Evolutionary conservation across 805 yeast genomes (phyloP).

Genomic region (Wickerhamiella shivajii): DNA sequence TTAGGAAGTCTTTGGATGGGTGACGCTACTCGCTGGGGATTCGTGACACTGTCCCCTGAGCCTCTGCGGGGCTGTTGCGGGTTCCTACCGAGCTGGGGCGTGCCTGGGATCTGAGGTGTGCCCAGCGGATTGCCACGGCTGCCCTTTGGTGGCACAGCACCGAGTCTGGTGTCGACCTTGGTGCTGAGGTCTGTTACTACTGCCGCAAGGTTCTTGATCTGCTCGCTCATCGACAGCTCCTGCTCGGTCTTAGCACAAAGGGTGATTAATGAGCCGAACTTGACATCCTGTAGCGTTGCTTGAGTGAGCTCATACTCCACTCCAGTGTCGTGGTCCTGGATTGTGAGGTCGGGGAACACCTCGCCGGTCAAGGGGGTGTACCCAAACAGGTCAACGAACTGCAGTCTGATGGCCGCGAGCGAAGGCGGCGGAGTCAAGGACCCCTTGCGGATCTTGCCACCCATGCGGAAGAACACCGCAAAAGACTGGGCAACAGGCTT

Average conservation of each 20-base stretch:
- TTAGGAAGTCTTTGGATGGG: too few relatives aligned
- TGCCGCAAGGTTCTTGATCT: conserved; percentile 21
- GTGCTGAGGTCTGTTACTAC: conserved; percentile 17
- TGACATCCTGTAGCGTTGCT: conserved; percentile 39
- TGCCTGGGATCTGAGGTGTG: neutral
- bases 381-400: conserved; percentile 78
- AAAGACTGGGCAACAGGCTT: too few relatives aligned
- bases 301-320: conserved; percentile 76
- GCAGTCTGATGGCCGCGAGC: conserved; percentile 31
- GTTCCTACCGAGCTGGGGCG: too few relatives aligned
- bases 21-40: too few relatives aligned
- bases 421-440: conserved; percentile 13
- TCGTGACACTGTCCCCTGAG: conserved; percentile 1
- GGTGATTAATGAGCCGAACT: conserved; percentile 44
- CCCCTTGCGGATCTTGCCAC: conserved; percentile 17
- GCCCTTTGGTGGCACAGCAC: conserved; percentile 9
- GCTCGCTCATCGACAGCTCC: conserved; percentile 19
- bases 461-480: conserved; percentile 24
- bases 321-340: conserved; percentile 43
- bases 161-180: conserved; percentile 11
- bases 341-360: conserved; percentile 63
- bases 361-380: conserved; percentile 54
- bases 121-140: too few relatives aligned
- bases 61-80: neutral
- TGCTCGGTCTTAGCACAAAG: conserved; percentile 35